Percentiles rank a stretch among this genome's conserved stretches.
phyloP scores from a whole-genome alignment of 345 rosid species.

The Bruguiera gymnorhiza region DNA sequence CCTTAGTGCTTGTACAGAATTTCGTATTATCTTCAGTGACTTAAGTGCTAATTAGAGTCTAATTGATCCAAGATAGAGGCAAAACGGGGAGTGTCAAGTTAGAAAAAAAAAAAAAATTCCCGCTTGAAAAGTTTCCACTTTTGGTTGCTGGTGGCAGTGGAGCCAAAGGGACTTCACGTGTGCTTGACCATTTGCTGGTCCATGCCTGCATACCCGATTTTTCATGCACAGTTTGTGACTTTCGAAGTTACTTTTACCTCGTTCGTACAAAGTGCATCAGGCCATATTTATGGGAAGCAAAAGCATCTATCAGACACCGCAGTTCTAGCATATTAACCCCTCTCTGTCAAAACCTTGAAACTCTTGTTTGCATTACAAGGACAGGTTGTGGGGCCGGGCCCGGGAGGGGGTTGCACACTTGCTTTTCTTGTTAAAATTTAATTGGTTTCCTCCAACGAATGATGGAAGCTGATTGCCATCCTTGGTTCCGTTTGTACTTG shows the following conservation, averaged over 20 bases:
- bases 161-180: slow-evolving; percentile 8
- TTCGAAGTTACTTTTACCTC: not conserved
- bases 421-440: not conserved
- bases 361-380: too few species aligned
- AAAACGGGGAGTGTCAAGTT: too few species aligned
- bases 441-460: not conserved
- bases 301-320: too few species aligned
- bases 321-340: too few species aligned
- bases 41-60: too few species aligned
- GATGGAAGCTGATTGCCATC: not conserved
- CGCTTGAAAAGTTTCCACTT: not conserved
- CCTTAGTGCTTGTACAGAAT: too few species aligned
- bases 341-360: too few species aligned
- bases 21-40: too few species aligned
- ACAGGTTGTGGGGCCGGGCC: too few species aligned
- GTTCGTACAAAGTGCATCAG: not conserved
- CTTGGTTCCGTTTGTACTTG: too few species aligned
- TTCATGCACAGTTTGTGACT: not conserved
- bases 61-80: too few species aligned
- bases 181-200: slow-evolving; percentile 10
- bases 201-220: not conserved
- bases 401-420: not conserved
- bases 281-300: slow-evolving; percentile 2
- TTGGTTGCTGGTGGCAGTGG: not conserved
- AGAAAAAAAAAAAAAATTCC: too few species aligned